Base-by-base conservation (phyloP, 2,329 filamentous ascomycete species). In the Aspergillus persii region DNA sequence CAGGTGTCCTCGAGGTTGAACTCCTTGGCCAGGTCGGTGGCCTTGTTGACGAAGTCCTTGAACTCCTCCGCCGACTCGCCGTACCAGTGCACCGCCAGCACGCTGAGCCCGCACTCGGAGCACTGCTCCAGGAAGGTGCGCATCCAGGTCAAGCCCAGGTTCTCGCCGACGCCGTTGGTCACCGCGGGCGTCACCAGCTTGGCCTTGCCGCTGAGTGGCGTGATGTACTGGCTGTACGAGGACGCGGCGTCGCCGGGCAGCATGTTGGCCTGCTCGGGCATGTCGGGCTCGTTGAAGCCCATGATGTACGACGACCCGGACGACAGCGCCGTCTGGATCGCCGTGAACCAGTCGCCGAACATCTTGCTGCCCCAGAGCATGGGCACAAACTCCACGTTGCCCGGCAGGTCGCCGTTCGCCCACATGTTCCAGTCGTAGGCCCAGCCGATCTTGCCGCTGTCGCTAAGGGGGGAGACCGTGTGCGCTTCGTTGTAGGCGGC, bases 221-320 rank as follows among this genome's bases (percentile, higher is more conserved):
- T 74, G 67, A 80, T 76, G 67, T 76, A 74, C 30, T 70, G 57
- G 59, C 67, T 63, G 68, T 78, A 79, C 59, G 67, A 65, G 15
- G 57, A 47, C 31, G 73, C 77, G 31, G 78, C 78, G 6, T 74
- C 71, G 8, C 63, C 36, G 18, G 76, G 70, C 44, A 68, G 63
- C 67, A 80, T 76, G 63, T 69, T 66, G 50, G 78, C 68, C 66
- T 80, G 78, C 2, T 62, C 61, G 55, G 60, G 8, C 8, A 71
- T 68, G 63, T 81, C 79, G 29, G 79, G 79, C 64, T 81, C 79
- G 68, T 81, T 81, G 73, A 81, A 80, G 39, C 73, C 74, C 50
- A 81, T 64, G 36, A 79, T 69, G 60, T 77, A 74, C 29, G 62
- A 67, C 61, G 68, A 71, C 52, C 74, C 76, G 46, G 69, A 69